Base-by-base conservation (phyloP, 106 monocot species). In the Dioscorea dumetorum region DNA sequence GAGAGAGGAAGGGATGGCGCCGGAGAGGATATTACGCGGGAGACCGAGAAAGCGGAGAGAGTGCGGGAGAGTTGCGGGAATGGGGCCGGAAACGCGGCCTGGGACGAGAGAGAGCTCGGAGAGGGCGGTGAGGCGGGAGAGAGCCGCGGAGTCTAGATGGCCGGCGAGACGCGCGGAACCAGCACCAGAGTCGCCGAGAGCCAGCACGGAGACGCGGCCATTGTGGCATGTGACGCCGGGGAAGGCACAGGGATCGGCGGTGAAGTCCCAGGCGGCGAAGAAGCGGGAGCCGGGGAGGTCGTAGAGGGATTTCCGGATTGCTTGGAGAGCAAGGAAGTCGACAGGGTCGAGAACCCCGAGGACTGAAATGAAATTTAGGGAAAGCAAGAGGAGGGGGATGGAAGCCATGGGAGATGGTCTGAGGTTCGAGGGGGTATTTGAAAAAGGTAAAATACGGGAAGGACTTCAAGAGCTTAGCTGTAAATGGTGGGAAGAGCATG, bases 261-360 rank as follows among this genome's bases (percentile, higher is more conserved):
- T 86, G 79, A 88, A 88, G 70, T 93, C 93, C 88, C 93, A 93
- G 62, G 69, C 24, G 57, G 81, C 28, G 76, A 93, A 86, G 93
- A 83, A 93, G 31, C n/a, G 17, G 24, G 88, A 88, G 56, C 93
- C 93, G 8, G 89, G 93, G 35, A 87, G 59, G 72, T 94, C 93
- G 20, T 22, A 21, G 34, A 94, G 86, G 41, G 89, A 76, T 17
- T 62, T 74, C 60, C 75, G 85, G 60, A 94, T 75, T 32, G 89
- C 50, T 50, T 89, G 93, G 12, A 94, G 84, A 11, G 86, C 86
- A 15, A 89, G 70, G 76, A 82, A 86, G 74, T 94, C 93, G 6
- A 70, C 71, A 50, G 93, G 93, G 69, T 84, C 65, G 12, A 94
- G 81, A 24, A 82, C 80, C n/a, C 69, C 82, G 16, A 35, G n/a